Evolutionary conservation across 768 basidiomycete species (phyloP).

Genomic region (Auricularia auricula-judae): DNA sequence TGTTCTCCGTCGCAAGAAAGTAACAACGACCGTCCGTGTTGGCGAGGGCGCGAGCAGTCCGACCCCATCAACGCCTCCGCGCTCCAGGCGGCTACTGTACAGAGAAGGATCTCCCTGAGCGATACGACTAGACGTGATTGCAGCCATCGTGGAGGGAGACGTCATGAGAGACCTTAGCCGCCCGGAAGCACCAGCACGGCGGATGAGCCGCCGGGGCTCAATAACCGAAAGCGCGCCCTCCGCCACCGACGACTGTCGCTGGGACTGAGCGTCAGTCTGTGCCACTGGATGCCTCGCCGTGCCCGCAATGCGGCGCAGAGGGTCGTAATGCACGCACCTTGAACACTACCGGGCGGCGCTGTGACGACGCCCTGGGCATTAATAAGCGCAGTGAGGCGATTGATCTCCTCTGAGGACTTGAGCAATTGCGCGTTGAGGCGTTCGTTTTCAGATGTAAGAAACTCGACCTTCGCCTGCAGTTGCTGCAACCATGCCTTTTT

Average conservation of each 20-base stretch:
- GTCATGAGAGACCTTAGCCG: background rate
- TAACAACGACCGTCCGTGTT: background rate
- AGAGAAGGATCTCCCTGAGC: too few relatives aligned
- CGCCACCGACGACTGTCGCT: background rate
- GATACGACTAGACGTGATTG: background rate
- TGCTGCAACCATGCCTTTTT: constrained; percentile 97
- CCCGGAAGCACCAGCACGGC: background rate
- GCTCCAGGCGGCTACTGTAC: too few relatives aligned
- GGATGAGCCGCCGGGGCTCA: background rate
- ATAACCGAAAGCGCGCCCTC: background rate
- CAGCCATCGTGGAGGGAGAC: background rate
- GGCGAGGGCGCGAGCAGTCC: background rate
- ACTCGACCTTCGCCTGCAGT: constrained; percentile 90
- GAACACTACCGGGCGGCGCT: background rate
- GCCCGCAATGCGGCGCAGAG: background rate
- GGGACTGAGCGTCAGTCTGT: background rate
- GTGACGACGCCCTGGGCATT: background rate
- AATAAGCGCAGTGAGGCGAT: constrained; percentile 64
- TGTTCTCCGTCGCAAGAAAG: background rate
- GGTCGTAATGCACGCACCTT: background rate
- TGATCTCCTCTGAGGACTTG: constrained; percentile 84
- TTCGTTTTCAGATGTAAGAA: constrained; percentile 87
- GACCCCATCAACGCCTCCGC: background rate
- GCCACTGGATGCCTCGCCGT: too few relatives aligned
- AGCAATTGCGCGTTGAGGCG: constrained; percentile 79